Evolutionary conservation across 2,329 filamentous ascomycete species (phyloP), one percentile per base, ranked within the genome.

Genomic region (Colletotrichum lini): DNA sequence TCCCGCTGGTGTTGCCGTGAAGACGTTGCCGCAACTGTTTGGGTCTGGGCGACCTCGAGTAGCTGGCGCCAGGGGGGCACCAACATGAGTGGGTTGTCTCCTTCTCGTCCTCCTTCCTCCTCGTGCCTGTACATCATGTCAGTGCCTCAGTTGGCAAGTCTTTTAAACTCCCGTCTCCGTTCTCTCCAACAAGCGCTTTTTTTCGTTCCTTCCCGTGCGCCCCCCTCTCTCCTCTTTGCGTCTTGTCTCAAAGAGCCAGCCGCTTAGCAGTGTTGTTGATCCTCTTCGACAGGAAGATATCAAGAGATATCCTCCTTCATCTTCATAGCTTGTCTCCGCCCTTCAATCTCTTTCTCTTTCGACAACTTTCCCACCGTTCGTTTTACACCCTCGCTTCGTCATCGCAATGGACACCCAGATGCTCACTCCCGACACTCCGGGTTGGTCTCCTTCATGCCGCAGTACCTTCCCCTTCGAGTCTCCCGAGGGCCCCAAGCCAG

Each of bases 161-260:
- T 58, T 71, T 67, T 71, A 62, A 71, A 71, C 52, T 71, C 65
- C 57, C 68, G 64, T 58, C 50, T 63, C 58, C 64, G 57, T 57
- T 68, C 68, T 59, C 49, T 58, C 58, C 38, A 47, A 42, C 38
- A 52, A 15, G 21, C 18, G 26, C 23, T 50, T 30, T 44, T 53
- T 50, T 64, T 45, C 65, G 38, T 50, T 54, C 59, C 50, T 35
- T 18, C 10, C 45, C 53, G 53, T 53, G 35, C 69, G 58, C 68
- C 30, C 59, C 57, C 53, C 57, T 71, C 44, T 54, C n/a, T 45
- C 38, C 35, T 67, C 58, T 62, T 53, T 61, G 47, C 57, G 18
- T 40, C 64, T 52, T 62, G 18, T 44, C 16, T 26, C 42, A 35
- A 56, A 23, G 40, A 57, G 61, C 26, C 38, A 47, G 65, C 52